These are phyloP conservation scores for Sporothrix humicola DNA, from an alignment of 2,329 filamentous ascomycete species.

Conservation along the genomic window DNA sequence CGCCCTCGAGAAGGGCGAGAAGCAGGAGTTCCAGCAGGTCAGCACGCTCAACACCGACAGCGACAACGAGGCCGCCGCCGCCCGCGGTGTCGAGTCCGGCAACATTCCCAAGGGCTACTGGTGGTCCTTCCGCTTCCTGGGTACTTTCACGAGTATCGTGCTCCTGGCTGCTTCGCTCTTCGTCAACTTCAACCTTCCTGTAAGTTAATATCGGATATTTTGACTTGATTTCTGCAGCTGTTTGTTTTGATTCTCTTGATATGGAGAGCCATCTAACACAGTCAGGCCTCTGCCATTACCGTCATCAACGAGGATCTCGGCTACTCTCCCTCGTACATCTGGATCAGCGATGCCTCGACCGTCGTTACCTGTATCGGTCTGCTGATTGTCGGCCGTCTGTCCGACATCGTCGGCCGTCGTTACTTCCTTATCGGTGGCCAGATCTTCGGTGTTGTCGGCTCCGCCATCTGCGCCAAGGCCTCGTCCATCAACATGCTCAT, in stretches of 20 bases:
- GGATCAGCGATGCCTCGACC: conserved; percentile 34
- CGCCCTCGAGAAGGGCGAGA: conserved; percentile 26
- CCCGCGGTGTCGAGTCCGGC: conserved; percentile 31
- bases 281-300: conserved; percentile 32
- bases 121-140: conserved; percentile 34
- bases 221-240: not conserved
- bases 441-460: conserved; percentile 46
- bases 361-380: conserved; percentile 44
- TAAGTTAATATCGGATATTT: not conserved
- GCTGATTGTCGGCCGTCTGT: conserved; percentile 46
- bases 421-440: conserved; percentile 51
- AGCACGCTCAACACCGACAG: conserved; percentile 4
- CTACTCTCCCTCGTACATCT: conserved; percentile 32
- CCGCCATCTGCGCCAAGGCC: conserved; percentile 46
- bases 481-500: conserved; percentile 47
- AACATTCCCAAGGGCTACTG: conserved; percentile 35
- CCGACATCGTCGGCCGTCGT: conserved; percentile 49
- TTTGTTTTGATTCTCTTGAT: not conserved
- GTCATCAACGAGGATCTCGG: conserved; percentile 36
- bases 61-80: conserved; percentile 28
- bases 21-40: conserved; percentile 21
- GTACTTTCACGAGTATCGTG: conserved; percentile 31
- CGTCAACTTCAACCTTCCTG: conserved; percentile 32
- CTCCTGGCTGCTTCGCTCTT: conserved; percentile 32
- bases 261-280: not conserved